A percentile compares a stretch with the other conserved stretches of the same genome.
phyloP scores from a whole-genome alignment of 306 rosid genomes.

The Citrullus mucosospermus region DNA sequence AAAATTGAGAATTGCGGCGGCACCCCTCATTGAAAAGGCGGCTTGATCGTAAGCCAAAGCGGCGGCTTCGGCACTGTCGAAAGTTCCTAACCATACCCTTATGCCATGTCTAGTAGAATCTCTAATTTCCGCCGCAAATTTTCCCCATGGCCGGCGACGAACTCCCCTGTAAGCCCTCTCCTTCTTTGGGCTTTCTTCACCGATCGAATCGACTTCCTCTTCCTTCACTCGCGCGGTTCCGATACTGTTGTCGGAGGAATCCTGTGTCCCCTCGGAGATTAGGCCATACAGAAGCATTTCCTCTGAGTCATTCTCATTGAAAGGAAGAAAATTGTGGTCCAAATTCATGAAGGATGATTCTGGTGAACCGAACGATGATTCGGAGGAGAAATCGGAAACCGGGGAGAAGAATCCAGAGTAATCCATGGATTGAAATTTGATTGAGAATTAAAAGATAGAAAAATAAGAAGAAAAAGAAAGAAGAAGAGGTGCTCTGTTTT shows the following conservation, averaged over 20 bases:
- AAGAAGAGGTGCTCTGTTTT: background rate
- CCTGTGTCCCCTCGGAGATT: conserved; percentile 23
- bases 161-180: conserved; percentile 72
- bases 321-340: conserved; percentile 39
- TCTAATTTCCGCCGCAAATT: conserved; percentile 88
- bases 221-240: conserved; percentile 24
- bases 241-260: background rate
- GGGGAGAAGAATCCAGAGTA: conserved; percentile 15
- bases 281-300: conserved; percentile 82
- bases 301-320: conserved; percentile 77
- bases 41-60: conserved; percentile 96
- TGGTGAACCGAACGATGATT: conserved; percentile 45
- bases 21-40: conserved; percentile 77
- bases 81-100: conserved; percentile 94
- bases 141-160: conserved; percentile 86
- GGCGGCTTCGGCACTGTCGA: conserved; percentile 85
- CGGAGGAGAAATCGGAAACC: conserved; percentile 37
- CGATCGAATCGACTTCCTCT: conserved; percentile 37
- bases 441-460: background rate
- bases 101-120: conserved; percentile 73
- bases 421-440: background rate
- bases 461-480: background rate
- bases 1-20: conserved; percentile 69
- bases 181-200: conserved; percentile 21
- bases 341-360: conserved; percentile 32